Evolutionary conservation across 1,139 yeast genomes (phyloP).

Genomic region (Candida sp.): DNA sequence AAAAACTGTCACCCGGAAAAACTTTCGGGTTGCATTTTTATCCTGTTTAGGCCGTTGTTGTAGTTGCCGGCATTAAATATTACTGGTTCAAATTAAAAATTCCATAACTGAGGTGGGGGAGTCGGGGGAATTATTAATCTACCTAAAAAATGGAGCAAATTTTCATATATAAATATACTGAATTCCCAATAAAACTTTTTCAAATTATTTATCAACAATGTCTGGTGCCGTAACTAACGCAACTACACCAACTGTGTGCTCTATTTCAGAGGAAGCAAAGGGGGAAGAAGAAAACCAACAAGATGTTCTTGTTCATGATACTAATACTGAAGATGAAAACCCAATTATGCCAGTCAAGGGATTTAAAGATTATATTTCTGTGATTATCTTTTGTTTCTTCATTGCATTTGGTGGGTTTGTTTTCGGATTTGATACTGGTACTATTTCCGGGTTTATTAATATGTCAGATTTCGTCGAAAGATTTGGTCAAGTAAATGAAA

Average conservation of each 20-base stretch:
- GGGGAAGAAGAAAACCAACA: neutral
- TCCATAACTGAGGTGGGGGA: neutral
- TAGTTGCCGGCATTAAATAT: neutral
- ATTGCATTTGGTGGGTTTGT: conserved; percentile 66
- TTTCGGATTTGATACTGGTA: conserved; percentile 76
- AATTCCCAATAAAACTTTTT: no score
- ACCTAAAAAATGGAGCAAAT: no score
- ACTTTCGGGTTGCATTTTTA: neutral
- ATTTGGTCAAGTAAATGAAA: conserved; percentile 39
- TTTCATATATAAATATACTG: no score
- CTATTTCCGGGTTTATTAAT: conserved; percentile 65
- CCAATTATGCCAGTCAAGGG: conserved; percentile 22
- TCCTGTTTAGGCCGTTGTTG: neutral
- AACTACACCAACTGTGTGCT: neutral
- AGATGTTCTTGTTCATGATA: neutral
- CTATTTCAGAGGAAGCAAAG: neutral
- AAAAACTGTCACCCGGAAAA: neutral
- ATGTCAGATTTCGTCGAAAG: conserved; percentile 47
- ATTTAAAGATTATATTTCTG: conserved; percentile 26
- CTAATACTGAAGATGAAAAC: neutral
- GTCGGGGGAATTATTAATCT: neutral
- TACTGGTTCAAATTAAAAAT: neutral
- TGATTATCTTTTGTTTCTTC: conserved; percentile 35
- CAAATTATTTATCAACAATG: neutral
- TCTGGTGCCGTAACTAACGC: neutral